Evolutionary conservation across 2,329 filamentous ascomycete genomes (phyloP), one percentile per base, ranked within the genome.

Genomic region (Xylaria sp.): DNA sequence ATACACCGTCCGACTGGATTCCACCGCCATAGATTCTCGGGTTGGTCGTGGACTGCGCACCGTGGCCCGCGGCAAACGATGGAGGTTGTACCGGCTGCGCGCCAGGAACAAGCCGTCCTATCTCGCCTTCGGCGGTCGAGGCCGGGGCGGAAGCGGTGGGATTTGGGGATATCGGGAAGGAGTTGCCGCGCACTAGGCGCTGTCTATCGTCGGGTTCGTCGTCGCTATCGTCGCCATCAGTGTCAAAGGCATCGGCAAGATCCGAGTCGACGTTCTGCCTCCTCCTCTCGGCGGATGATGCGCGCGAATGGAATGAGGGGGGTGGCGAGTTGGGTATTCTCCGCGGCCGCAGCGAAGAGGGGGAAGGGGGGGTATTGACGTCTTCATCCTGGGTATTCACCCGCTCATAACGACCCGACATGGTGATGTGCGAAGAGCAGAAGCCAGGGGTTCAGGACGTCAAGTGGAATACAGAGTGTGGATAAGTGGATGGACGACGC

Each of bases 161-260:
- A 48, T 62, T 63, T 29, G 61, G 64, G 15, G 69, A 65, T 15
- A 68, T 58, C 5, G 73, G 74, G 52, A 74, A 72, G 11, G 80
- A 79, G 65, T 78, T 88, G 69, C 87, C 87, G 68, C 91, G 88
- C 81, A 97, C 93, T 71, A 98, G 79, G 67, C 93, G 87, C 78
- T 95, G 92, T 69, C 93, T 86, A 76, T 97, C 92, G 75, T 96
- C 92, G 60, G 85, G 82, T 61, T 90, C 89, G 70, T 91, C 84
- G 58, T 90, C 90, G 72, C 88, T 83, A 35, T 70, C 90, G 63
- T 90, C 91, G 64, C 89, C 90, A 68, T 90, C 90, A 72, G 90
- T 87, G 74, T 92, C 94, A 76, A 99, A 99, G 0, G 95, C 93
- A 74, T 98, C 94, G 69, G 91, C 92, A 13, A 99, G 85, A n/a